Base-by-base conservation (phyloP, 176 grass and related monocot species). In the Zea luxurians region DNA sequence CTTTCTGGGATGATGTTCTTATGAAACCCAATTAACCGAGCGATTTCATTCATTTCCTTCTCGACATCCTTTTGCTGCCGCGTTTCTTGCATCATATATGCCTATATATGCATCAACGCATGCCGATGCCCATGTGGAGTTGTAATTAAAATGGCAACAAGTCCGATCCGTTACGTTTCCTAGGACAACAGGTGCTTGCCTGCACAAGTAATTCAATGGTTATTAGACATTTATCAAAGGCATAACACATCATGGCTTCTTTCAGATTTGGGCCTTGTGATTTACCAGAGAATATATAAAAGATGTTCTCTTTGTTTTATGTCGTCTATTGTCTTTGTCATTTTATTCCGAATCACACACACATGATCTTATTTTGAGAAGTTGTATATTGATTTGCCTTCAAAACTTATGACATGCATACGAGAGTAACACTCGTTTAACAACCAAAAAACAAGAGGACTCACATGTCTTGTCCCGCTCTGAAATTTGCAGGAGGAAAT, bases 401-500 rank as follows among this genome's bases (percentile, higher is more conserved):
- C 27, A 27, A 27, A 27, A 27, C 27, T 27, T 27, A 27, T 27
- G 27, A 27, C 27, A 27, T 27, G 27, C 27, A 27, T 67, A 15
- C 59, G 15, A 34, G 9, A 55, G 55, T 11, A 78, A 8, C 66
- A 21, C 2, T 53, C 3, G 10, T 53, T 60, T 66, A 47, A 49
- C n/a, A n/a, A 27, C 27, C 27, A 27, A 27, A 27, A 27, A 27
- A 20, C 64, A 46, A 74, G 8, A 7, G 36, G 43, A 58, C 42
- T 83, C 10, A 43, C 27, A 27, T 41, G 46, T 78, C 59, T 8
- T 61, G 70, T 76, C 35, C 49, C 43, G 8, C 6, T 84, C 17
- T 70, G 44, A 78, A 88, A 71, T 64, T 78, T 84, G 61, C 87
- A 97, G 93, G 93, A 97, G 47, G 93, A 76, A 11, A 90, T 97